Percentiles rank a stretch among this genome's conserved stretches.
Conservation (phyloP, 305 asterid species). For the Striga hermonthica region DNA sequence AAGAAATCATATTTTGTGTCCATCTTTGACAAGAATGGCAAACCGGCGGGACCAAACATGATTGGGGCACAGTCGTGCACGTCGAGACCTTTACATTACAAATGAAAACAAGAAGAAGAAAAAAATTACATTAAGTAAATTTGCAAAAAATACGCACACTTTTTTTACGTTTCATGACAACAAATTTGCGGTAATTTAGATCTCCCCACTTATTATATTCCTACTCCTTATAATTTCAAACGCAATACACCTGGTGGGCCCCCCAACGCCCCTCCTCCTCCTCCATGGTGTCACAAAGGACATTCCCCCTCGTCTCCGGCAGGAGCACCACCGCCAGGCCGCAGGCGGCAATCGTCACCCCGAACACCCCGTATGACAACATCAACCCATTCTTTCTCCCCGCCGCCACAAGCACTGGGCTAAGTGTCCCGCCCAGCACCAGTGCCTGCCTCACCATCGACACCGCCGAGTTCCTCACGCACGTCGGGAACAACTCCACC, state of each 20-base stretch:
- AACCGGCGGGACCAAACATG: too few species aligned
- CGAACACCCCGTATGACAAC: conserved; percentile 50
- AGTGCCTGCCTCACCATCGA: conserved; percentile 55
- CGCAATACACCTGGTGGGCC: background rate
- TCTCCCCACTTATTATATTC: too few species aligned
- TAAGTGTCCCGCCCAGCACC: conserved; percentile 43
- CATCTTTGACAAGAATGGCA: too few species aligned
- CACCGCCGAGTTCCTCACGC: conserved; percentile 53
- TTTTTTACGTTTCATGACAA: too few species aligned
- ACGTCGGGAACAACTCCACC: conserved; percentile 52
- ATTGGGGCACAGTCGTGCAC: too few species aligned
- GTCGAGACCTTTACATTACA: too few species aligned
- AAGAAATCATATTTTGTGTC: too few species aligned
- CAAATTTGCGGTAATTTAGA: too few species aligned
- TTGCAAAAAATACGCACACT: too few species aligned
- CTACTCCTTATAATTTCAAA: background rate
- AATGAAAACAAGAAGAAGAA: too few species aligned
- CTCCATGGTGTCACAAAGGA: conserved; percentile 39
- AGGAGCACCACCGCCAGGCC: conserved; percentile 43
- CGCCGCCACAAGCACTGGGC: conserved; percentile 44
- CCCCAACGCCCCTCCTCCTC: conserved; percentile 35
- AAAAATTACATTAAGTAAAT: too few species aligned
- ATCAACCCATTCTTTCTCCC: conserved; percentile 34
- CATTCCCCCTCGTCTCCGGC: conserved; percentile 53
- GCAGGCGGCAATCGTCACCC: conserved; percentile 36